Base-by-base conservation (phyloP, 2,329 filamentous ascomycete genomes). In the Colletotrichum cordylinicola region DNA sequence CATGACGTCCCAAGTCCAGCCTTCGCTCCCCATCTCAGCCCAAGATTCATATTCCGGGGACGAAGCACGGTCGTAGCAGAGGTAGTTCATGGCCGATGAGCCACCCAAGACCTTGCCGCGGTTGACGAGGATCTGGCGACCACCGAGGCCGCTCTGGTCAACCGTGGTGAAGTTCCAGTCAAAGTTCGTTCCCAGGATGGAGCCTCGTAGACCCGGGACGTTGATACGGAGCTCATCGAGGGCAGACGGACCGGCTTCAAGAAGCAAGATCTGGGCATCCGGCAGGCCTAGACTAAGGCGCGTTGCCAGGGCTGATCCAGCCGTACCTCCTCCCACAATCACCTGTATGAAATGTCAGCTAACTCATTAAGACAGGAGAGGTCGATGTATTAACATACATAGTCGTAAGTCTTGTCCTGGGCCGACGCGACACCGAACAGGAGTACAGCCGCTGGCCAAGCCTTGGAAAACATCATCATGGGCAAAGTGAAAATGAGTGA, bases 71-170 rank as follows among this genome's bases (percentile, higher is more conserved):
- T 86, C 83, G 58, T 85, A 86, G 72, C 82, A 82, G 65, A 86
- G 81, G 56, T 88, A 86, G 78, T 90, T 89, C 71, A 90, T 78
- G 6, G 87, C 84, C 12, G 82, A 87, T 16, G 85, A 86, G 12
- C 89, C 89, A 7, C 89, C 89, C 0, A 91, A 82, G 0, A 88
- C 86, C 67, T 87, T 87, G 39, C 87, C 89, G 8, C 88, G 84
- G 29, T 85, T 85, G 60, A 88, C 86, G 5, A 80, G 73, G 15
- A 89, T 85, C 4, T 82, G 78, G 2, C 87, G 84, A 16, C 83
- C 82, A 18, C 84, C 83, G 6, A 88, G 83, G n/a, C 79, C 78
- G 2, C 81, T 67, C 67, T 89, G 87, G 1, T 85, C 81, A 9
- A 83, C 80, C 0, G 88, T 86, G 6, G 85, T 84, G 78, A 89